A percentile compares a stretch with the other conserved stretches of the same genome.
These are phyloP conservation scores for Diaporthe vaccinii DNA, from an alignment of 2,329 filamentous ascomycete genomes.

Conservation along the genomic window DNA sequence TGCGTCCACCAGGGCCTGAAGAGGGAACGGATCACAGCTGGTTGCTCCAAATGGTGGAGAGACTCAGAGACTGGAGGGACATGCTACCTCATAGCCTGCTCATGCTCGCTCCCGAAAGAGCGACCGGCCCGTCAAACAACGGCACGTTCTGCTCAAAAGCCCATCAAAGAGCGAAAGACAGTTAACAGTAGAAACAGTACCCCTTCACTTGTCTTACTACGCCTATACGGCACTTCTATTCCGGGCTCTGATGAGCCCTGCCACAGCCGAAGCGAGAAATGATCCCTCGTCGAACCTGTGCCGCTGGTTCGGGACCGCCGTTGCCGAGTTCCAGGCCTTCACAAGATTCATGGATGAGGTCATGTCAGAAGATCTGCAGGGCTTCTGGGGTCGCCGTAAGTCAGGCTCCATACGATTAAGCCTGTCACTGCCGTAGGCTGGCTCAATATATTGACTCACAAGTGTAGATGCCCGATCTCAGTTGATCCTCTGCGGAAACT, in stretches of 20 bases:
- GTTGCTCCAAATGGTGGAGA: neutral
- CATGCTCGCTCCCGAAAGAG: neutral
- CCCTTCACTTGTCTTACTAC: neutral
- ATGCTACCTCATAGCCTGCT: neutral
- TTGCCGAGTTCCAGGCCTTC: neutral
- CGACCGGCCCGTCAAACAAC: neutral
- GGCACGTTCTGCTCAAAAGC: neutral
- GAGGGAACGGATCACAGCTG: neutral
- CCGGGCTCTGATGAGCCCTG: neutral
- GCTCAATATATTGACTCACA: neutral
- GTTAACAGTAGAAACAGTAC: neutral
- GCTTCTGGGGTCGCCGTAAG: neutral
- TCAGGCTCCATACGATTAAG: neutral
- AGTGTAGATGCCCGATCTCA: neutral
- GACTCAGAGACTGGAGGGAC: neutral
- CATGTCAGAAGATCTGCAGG: neutral
- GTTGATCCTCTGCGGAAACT: neutral
- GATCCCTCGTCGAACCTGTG: neutral
- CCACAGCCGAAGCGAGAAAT: neutral
- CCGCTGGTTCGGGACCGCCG: neutral
- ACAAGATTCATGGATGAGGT: neutral
- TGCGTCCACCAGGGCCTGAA: neutral
- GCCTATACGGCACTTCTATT: neutral
- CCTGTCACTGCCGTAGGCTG: neutral
- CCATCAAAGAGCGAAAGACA: neutral